Evolutionary conservation across 805 yeast genomes (phyloP).

Genomic region (Debaryomyces prosopidis): DNA sequence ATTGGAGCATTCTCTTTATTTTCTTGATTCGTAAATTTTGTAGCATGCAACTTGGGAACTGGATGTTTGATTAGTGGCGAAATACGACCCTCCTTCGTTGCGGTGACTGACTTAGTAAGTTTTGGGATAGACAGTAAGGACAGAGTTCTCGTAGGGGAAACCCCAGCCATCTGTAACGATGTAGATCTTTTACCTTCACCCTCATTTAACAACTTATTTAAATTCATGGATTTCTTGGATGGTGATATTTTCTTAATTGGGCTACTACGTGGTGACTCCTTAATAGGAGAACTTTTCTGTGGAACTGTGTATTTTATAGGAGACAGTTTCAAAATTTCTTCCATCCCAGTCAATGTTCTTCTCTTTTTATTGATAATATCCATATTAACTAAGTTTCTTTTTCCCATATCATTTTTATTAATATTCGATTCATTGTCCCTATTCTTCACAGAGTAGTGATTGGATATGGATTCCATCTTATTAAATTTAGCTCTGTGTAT

Average conservation of each 20-base stretch:
- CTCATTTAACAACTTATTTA: slow-evolving; percentile 29
- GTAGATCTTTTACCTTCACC: background rate
- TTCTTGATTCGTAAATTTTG: background rate
- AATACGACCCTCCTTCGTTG: background rate
- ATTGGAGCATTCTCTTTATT: slow-evolving; percentile 9
- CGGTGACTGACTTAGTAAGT: background rate
- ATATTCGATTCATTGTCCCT: background rate
- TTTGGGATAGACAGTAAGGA: background rate
- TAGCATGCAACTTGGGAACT: background rate
- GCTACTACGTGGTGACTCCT: slow-evolving; percentile 7
- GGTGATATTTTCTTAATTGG: slow-evolving; percentile 39
- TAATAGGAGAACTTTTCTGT: background rate
- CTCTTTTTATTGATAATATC: slow-evolving; percentile 27
- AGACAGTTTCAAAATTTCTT: slow-evolving; percentile 24
- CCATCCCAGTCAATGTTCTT: slow-evolving; percentile 43
- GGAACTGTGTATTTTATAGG: background rate
- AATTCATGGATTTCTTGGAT: slow-evolving; percentile 39
- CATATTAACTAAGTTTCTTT: slow-evolving; percentile 9
- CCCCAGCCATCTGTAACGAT: background rate
- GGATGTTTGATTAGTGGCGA: background rate
- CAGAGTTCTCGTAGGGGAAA: background rate
- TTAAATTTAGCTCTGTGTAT: slow-evolving; percentile 34
- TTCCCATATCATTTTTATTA: slow-evolving; percentile 6
- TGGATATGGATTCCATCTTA: slow-evolving; percentile 50
- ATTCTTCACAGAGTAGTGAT: slow-evolving; percentile 46